Percentiles rank a stretch among this genome's conserved stretches.
These are phyloP conservation scores for Ophiostoma novo-ulmi DNA, from an alignment of 2,329 filamentous ascomycete genomes.

Conservation along the genomic window DNA sequence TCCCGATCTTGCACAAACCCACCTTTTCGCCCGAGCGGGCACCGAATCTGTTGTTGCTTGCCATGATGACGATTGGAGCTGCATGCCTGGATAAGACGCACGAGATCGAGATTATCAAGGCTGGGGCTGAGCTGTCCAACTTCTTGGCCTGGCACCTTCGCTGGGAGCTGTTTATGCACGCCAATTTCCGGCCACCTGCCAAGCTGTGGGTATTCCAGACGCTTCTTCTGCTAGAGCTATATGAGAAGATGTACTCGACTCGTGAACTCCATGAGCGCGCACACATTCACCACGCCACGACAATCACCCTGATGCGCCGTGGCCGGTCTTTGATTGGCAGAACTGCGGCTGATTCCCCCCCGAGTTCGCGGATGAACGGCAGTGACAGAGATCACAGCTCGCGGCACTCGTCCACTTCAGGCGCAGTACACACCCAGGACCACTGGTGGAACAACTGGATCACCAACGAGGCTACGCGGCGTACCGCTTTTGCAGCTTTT, in stretches of 20 bases:
- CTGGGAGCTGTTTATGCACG: conserved; percentile 92
- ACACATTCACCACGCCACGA: conserved; percentile 94
- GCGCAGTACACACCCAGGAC: conserved; percentile 63
- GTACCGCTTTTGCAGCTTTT: conserved; percentile 89
- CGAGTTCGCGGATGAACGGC: conserved; percentile 62
- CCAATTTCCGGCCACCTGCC: conserved; percentile 82
- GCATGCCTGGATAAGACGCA: conserved; percentile 82
- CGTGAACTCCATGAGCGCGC: conserved; percentile 86
- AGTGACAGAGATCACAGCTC: conserved; percentile 56
- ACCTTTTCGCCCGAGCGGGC: conserved; percentile 87
- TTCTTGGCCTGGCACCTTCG: conserved; percentile 91
- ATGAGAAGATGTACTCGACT: conserved; percentile 97
- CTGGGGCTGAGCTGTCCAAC: conserved; percentile 77
- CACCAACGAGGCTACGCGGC: conserved; percentile 81
- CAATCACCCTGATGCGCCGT: conserved; percentile 88
- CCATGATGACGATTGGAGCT: conserved; percentile 89
- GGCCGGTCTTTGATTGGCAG: conserved; percentile 86
- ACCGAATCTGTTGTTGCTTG: conserved; percentile 75
- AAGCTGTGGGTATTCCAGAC: conserved; percentile 97
- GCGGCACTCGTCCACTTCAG: conserved; percentile 57
- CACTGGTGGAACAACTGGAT: conserved; percentile 98
- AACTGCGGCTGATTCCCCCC: conserved; percentile 77
- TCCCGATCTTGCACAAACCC: conserved; percentile 90
- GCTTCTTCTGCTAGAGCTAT: conserved; percentile 79
- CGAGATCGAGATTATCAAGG: conserved; percentile 65